Conservation (phyloP, 2,329 filamentous ascomycete genomes). For the Bimuria novae-zelandiae region DNA sequence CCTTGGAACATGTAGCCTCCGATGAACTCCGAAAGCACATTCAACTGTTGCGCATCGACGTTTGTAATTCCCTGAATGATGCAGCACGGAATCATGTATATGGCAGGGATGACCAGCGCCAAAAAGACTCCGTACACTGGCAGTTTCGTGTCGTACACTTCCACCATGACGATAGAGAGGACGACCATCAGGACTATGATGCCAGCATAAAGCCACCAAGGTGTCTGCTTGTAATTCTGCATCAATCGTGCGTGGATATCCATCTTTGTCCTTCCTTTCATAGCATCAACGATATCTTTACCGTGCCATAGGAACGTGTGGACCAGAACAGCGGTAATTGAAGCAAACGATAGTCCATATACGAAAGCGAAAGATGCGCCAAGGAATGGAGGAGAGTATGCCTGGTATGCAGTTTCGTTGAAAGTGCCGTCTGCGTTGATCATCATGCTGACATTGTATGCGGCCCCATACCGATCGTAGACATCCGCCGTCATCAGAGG, state of each 20-base stretch:
- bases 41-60: constrained; percentile 69
- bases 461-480: constrained; percentile 80
- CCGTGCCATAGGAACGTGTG: constrained; percentile 87
- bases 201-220: constrained; percentile 41
- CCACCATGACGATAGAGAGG: constrained; percentile 5
- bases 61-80: constrained; percentile 51
- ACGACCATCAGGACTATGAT: not conserved
- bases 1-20: constrained; percentile 85
- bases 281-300: constrained; percentile 72
- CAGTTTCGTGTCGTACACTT: constrained; percentile 4
- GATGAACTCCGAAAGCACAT: constrained; percentile 83
- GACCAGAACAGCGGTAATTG: constrained; percentile 75
- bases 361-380: constrained; percentile 87
- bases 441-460: constrained; percentile 82
- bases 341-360: constrained; percentile 85
- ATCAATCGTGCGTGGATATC: constrained; percentile 34
- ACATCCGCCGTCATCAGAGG: constrained; percentile 83
- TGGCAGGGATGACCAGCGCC: not conserved
- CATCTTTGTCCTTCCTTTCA: constrained; percentile 66
- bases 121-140: constrained; percentile 2
- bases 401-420: constrained; percentile 74
- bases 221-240: constrained; percentile 34
- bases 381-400: constrained; percentile 81
- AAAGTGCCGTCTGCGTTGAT: constrained; percentile 78
- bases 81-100: constrained; percentile 6